Evolutionary conservation across 352 stramenopile genomes (phyloP).

Genomic region (Phytophthora tentaculata): DNA sequence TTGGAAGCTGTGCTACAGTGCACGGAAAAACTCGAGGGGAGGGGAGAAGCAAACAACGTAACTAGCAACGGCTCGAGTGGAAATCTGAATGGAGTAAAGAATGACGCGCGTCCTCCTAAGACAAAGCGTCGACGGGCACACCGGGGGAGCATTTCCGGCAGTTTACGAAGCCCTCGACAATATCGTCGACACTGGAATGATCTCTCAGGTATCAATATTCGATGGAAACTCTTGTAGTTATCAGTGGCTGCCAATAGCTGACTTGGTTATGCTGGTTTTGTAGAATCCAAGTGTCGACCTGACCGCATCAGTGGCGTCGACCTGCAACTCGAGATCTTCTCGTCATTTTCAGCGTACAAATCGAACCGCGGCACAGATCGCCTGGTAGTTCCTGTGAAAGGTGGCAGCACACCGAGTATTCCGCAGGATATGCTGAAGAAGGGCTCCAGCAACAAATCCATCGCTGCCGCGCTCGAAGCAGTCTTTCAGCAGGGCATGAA

Average conservation of each 20-base stretch:
- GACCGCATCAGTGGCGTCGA: constrained; percentile 53
- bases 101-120: constrained; percentile 17
- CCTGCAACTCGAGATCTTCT: constrained; percentile 57
- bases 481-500: constrained; percentile 59
- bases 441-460: constrained; percentile 39
- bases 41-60: constrained; percentile 12
- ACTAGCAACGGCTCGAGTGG: constrained; percentile 14
- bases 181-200: constrained; percentile 70
- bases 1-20: constrained; percentile 62
- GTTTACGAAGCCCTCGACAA: constrained; percentile 57
- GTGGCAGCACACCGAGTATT: constrained; percentile 34
- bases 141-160: constrained; percentile 26
- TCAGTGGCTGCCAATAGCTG: neutral
- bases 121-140: constrained; percentile 23
- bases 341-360: constrained; percentile 56
- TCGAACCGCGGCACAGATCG: constrained; percentile 46
- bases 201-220: constrained; percentile 41
- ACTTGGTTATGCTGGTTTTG: constrained; percentile 12
- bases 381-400: constrained; percentile 38
- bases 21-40: constrained; percentile 59
- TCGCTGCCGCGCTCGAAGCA: constrained; percentile 46
- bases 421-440: constrained; percentile 50
- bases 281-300: constrained; percentile 42
- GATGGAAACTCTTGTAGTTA: constrained; percentile 1
- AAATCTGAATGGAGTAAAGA: constrained; percentile 23